These are phyloP conservation scores for Apiospora arundinis DNA, from an alignment of 2,329 filamentous ascomycete species.

Conservation along the genomic window DNA sequence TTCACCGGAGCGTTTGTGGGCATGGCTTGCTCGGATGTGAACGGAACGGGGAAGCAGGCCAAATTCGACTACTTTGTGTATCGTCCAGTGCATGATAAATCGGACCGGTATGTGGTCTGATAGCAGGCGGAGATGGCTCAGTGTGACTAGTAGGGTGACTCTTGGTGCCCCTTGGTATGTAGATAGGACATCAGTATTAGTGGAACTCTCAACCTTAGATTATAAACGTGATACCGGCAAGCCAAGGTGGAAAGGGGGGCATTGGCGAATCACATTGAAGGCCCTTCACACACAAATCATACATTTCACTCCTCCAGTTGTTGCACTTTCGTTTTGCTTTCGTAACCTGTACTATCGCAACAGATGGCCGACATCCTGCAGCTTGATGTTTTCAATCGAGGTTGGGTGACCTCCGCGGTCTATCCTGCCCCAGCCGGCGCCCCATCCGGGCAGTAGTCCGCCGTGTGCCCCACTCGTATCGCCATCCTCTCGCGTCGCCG, in stretches of 20 bases:
- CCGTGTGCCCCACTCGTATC: slow-evolving; percentile 25
- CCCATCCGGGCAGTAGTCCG: slow-evolving; percentile 44
- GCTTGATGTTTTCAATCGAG: slow-evolving; percentile 41
- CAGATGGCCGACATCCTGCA: slow-evolving; percentile 46
- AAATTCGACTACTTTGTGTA: slow-evolving; percentile 61
- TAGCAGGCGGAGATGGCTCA: background rate
- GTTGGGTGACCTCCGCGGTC: slow-evolving; percentile 40
- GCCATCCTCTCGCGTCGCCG: slow-evolving; percentile 19
- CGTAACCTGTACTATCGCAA: slow-evolving; percentile 30
- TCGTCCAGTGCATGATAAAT: slow-evolving; percentile 51
- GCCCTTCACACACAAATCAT: background rate
- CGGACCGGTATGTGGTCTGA: slow-evolving; percentile 56
- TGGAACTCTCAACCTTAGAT: background rate
- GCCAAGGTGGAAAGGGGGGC: background rate
- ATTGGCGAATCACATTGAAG: background rate
- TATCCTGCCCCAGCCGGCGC: slow-evolving; percentile 47
- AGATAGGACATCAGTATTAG: background rate
- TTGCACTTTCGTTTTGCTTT: too few relatives aligned
- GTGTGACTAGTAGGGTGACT: background rate
- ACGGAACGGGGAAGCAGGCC: slow-evolving; percentile 54
- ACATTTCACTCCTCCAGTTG: background rate
- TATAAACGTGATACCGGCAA: background rate
- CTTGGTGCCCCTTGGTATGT: background rate
- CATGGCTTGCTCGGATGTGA: slow-evolving; percentile 61
- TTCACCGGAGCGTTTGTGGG: slow-evolving; percentile 69